Evolutionary conservation across 345 rosid species (phyloP), one percentile per base, ranked within the genome.

Genomic region (Eucalyptus pauciflora): DNA sequence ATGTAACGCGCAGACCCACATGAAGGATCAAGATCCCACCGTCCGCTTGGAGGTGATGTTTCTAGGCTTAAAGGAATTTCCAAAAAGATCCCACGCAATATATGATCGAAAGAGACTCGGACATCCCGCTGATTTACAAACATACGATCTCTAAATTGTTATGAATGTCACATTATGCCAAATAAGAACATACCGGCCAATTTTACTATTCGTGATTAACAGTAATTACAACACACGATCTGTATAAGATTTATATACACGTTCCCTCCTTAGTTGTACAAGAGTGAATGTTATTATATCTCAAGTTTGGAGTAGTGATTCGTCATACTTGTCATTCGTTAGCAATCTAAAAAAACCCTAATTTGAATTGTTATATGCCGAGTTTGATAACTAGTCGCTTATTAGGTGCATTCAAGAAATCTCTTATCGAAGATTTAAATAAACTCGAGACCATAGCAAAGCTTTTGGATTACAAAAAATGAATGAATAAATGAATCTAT

Each of bases 391-490:
- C 10, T 4, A 9, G 13, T 69, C 4, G 11, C 6, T 71, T 71
- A 3, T 33, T 71, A 37, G 11, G 45, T 18, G 13, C 27, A 18
- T 33, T 4, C 14, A 6, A 18, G 18, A 17, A 9, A 6, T 5
- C 46, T 37, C 2, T 71, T 18, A 3, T 20, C 14, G 4, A 33
- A 33, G 4, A 33, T 9, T 31, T 71, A 8, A 33, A 33, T 33
- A 10, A 33, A 17, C 13, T 9, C 13, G 3, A 69, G 10, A 33
- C 0, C 2, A 69, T 67, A n/a, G 3, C 1, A n/a, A 14, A 67
- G 22, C 6, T 31, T 33, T 15, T 67, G 16, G 11, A 9, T 60
- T 60, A 37, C 13, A 18, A 33, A 71, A 52, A 71, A 18, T 2
- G 6, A 71, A 71, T 16, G 2, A 69, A 69, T 17, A 9, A 16